Base-by-base conservation (phyloP, 352 stramenopile genomes). In the Lagenidium giganteum region DNA sequence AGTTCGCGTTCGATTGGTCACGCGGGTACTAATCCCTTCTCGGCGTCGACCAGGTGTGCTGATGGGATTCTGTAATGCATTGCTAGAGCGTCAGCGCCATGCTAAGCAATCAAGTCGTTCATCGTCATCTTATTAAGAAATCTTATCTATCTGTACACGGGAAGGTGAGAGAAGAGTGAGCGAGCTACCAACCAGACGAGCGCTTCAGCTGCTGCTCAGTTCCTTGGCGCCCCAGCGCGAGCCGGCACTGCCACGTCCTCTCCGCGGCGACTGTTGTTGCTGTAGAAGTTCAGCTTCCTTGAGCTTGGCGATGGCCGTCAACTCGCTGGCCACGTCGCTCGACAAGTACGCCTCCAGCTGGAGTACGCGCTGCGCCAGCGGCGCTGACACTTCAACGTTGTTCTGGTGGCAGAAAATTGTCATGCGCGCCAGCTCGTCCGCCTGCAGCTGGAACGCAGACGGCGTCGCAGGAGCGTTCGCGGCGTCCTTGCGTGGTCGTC, bases 21-120 rank as follows among this genome's bases (percentile, higher is more conserved):
- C 62, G 61, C 21, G 72, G 72, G 4, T 85, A 85, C 43, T 85
- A 72, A n/a, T n/a, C n/a, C n/a, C n/a, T n/a, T n/a, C n/a, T n/a
- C n/a, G n/a, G n/a, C n/a, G n/a, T n/a, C n/a, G n/a, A n/a, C n/a
- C n/a, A n/a, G n/a, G n/a, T n/a, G n/a, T n/a, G n/a, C n/a, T n/a
- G n/a, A n/a, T n/a, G n/a, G n/a, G n/a, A n/a, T n/a, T n/a, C n/a
- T n/a, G n/a, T n/a, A n/a, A n/a, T n/a, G n/a, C n/a, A n/a, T n/a
- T n/a, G n/a, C n/a, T n/a, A n/a, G n/a, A n/a, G n/a, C n/a, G n/a
- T n/a, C n/a, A n/a, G n/a, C n/a, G n/a, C n/a, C n/a, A n/a, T n/a
- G n/a, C n/a, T n/a, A n/a, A n/a, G n/a, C n/a, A n/a, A n/a, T n/a
- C n/a, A n/a, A n/a, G n/a, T n/a, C n/a, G n/a, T n/a, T n/a, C n/a